A percentile compares a stretch with the other conserved stretches of the same genome.
Conservation (phyloP, 805 yeast genomes). For the Nakazawaea pomicola region DNA sequence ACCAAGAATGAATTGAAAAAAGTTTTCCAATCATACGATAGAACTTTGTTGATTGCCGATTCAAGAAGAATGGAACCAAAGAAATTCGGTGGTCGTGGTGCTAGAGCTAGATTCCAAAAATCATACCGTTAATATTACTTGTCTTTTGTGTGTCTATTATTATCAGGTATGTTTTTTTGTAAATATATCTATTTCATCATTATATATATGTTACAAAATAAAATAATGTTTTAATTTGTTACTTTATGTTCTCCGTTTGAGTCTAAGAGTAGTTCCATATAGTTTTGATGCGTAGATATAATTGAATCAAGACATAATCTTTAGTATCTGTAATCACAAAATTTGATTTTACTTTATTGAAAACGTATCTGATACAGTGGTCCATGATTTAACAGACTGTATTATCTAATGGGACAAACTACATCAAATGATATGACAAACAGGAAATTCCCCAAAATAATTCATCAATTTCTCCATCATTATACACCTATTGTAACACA, state of each 20-base stretch:
- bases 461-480: no score
- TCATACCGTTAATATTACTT: slow-evolving; percentile 85
- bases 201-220: not conserved
- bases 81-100: slow-evolving; percentile 99
- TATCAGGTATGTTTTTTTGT: slow-evolving; percentile 1
- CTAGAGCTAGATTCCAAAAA: slow-evolving; percentile 99
- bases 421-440: no score
- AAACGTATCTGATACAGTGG: no score
- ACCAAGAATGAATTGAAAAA: slow-evolving; percentile 99
- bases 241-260: no score
- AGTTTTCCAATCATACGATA: slow-evolving; percentile 96
- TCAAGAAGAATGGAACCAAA: slow-evolving; percentile 99
- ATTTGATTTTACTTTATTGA: no score
- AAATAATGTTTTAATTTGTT: no score
- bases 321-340: no score
- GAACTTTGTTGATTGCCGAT: slow-evolving; percentile 99
- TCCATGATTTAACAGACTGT: no score
- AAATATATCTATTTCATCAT: not conserved
- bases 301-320: no score
- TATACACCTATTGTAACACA: no score
- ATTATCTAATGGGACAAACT: no score
- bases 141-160: not conserved
- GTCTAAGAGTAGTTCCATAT: not conserved
- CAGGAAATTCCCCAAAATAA: no score
- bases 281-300: not conserved